Evolutionary conservation across 768 basidiomycete genomes (phyloP), one percentile per base, ranked within the genome.

Genomic region (Lyophyllum shimeji): DNA sequence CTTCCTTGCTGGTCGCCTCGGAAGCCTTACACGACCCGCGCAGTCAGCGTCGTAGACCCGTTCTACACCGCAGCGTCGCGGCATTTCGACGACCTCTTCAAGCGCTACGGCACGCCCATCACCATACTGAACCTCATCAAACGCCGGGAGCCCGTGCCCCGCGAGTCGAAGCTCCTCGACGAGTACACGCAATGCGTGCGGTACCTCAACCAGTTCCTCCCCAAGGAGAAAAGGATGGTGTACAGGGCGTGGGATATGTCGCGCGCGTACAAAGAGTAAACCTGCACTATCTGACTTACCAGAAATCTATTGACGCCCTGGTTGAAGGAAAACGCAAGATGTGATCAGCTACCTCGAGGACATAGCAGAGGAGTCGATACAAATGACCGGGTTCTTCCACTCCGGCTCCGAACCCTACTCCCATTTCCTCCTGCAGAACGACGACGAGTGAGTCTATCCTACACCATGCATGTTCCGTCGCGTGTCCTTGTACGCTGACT

Each of bases 171-270:
- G 67, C 75, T 99, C 7, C 72, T 96, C 15, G 86, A 87, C 15
- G 95, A 97, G 67, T 98, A 95, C 64, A 90, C 88, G 0, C 85
- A 95, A 67, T 99, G 97, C 66, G 87, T 98, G 17, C 70, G 81
- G 47, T 99, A 97, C 67, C 79, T 99, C 27, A 98, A 98, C 60
- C 96, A 99, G 67, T 98, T 97, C 71, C 72, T 99, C 12, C 96
- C 97, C 0, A 77, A 78, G 7, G 87, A 79, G 24, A 89, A 90
- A 73, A 86, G 87, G 74, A 93, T 99, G 85, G 78, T 86, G 13
- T 97, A 98, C 67, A 84, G 92, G 42, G 85, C 94, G 13, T 99
- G 94, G 92, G 97, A 99, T 69, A 97, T 98, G 91, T 87, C 89
- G 3, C 81, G 90, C 39, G 94, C 95, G 1, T 93, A 95, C 61